Evolutionary conservation across 257 asterid species (phyloP).

Genomic region (Solanum arcanum): DNA sequence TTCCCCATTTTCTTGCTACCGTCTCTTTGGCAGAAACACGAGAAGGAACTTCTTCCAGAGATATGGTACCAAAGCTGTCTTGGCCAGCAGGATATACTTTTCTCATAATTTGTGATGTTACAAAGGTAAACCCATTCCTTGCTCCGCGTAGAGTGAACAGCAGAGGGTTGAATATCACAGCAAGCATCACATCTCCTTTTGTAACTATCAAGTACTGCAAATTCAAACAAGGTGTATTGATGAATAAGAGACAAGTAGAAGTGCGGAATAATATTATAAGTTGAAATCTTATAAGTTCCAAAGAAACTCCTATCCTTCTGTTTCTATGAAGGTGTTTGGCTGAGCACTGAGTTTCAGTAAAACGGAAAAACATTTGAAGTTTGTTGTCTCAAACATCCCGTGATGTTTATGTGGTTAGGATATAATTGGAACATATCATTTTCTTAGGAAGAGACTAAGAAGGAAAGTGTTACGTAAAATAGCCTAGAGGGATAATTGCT

Average conservation of each 20-base stretch:
- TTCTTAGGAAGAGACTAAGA: background rate
- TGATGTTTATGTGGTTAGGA: background rate
- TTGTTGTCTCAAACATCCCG: background rate
- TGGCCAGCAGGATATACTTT: slow-evolving; percentile 12
- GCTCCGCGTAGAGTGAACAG: slow-evolving; percentile 63
- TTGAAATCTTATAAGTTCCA: background rate
- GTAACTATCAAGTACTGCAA: slow-evolving; percentile 66
- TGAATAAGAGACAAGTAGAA: background rate
- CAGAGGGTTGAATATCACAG: slow-evolving; percentile 70
- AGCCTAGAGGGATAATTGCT: background rate
- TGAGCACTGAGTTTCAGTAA: background rate
- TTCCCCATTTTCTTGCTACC: slow-evolving; percentile 78
- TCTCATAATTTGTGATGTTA: slow-evolving; percentile 35
- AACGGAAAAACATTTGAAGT: background rate
- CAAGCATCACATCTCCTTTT: slow-evolving; percentile 74
- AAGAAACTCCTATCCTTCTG: background rate
- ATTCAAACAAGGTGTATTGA: background rate
- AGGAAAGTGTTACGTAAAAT: background rate
- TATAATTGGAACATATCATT: background rate
- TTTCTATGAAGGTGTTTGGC: background rate
- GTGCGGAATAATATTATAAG: background rate
- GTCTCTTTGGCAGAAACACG: slow-evolving; percentile 60
- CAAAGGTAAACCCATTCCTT: slow-evolving; percentile 38
- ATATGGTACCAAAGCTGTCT: slow-evolving; percentile 1
- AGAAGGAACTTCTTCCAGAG: slow-evolving; percentile 35